Evolutionary conservation across 2,329 filamentous ascomycete genomes (phyloP).

Genomic region (Exophiala alcalophila): DNA sequence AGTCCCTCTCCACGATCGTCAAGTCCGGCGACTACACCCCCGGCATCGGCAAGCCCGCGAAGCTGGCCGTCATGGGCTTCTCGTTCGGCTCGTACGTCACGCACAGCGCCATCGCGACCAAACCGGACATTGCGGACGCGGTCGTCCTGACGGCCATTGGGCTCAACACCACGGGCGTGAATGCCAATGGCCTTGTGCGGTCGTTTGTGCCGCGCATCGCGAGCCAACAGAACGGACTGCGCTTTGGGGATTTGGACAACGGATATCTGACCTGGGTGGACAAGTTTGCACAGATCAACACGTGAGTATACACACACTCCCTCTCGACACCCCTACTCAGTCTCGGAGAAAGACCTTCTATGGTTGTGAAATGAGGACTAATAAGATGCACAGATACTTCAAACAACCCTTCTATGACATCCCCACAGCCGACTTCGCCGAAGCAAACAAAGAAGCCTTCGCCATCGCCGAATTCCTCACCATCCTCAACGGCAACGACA

Average conservation of each 20-base stretch:
- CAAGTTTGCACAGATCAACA: conserved; percentile 28
- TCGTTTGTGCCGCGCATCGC: conserved; percentile 19
- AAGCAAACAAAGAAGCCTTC: conserved; percentile 25
- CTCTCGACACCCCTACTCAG: no score
- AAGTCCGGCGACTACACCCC: conserved; percentile 27
- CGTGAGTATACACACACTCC: no score
- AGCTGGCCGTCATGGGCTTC: conserved; percentile 31
- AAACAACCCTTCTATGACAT: conserved; percentile 27
- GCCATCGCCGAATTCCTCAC: conserved; percentile 29
- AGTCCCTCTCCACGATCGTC: conserved; percentile 23
- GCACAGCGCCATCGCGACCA: conserved; percentile 26
- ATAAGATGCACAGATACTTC: conserved; percentile 18
- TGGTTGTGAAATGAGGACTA: not conserved
- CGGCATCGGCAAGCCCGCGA: conserved; percentile 22
- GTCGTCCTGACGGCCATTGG: conserved; percentile 31
- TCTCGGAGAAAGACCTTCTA: not conserved
- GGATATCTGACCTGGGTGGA: conserved; percentile 34
- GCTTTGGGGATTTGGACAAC: conserved; percentile 24
- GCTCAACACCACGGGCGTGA: conserved; percentile 23
- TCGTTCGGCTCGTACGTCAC: conserved; percentile 33
- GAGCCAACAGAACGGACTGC: conserved; percentile 11
- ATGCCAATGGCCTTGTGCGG: conserved; percentile 18
- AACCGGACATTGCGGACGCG: conserved; percentile 19
- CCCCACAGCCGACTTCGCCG: conserved; percentile 27
- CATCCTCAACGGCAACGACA: conserved; percentile 20